Conservation (phyloP, 768 basidiomycete genomes). For the Mycena rebaudengoi region DNA sequence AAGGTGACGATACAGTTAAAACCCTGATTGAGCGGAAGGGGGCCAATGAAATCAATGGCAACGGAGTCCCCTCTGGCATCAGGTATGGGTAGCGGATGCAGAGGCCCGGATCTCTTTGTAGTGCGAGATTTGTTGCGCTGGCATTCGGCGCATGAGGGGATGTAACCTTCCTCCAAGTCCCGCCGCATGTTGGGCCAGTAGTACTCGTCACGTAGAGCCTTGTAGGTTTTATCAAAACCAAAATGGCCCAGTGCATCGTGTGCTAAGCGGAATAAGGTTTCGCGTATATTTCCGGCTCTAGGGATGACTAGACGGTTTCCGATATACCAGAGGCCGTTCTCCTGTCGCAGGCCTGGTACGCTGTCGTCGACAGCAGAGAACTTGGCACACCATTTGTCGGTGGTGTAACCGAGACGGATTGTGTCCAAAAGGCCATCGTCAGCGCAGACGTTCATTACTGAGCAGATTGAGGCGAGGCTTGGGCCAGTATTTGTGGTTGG, state of each 20-base stretch:
- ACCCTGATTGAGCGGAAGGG: slow-evolving; percentile 31
- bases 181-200: slow-evolving; percentile 20
- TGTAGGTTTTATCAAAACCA: slow-evolving; percentile 26
- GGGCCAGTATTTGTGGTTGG: neutral
- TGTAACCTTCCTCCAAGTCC: slow-evolving; percentile 27
- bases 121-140: slow-evolving; percentile 37
- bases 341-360: neutral
- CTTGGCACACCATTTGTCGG: slow-evolving; percentile 17
- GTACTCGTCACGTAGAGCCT: slow-evolving; percentile 1
- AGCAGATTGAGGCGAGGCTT: too few relatives aligned
- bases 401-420: neutral
- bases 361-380: neutral
- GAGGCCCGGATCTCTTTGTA: slow-evolving; percentile 27
- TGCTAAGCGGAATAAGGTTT: slow-evolving; percentile 16
- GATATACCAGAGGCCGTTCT: slow-evolving; percentile 2
- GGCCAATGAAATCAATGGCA: slow-evolving; percentile 26
- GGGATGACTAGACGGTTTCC: slow-evolving; percentile 5
- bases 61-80: slow-evolving; percentile 14
- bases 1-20: too few relatives aligned
- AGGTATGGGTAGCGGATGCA: slow-evolving; percentile 34
- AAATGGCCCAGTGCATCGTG: slow-evolving; percentile 27
- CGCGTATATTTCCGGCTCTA: neutral
- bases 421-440: neutral
- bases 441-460: neutral
- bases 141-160: slow-evolving; percentile 36